These are phyloP conservation scores for Lactarius deliciosus DNA, from an alignment of 768 basidiomycete genomes.

Conservation along the genomic window DNA sequence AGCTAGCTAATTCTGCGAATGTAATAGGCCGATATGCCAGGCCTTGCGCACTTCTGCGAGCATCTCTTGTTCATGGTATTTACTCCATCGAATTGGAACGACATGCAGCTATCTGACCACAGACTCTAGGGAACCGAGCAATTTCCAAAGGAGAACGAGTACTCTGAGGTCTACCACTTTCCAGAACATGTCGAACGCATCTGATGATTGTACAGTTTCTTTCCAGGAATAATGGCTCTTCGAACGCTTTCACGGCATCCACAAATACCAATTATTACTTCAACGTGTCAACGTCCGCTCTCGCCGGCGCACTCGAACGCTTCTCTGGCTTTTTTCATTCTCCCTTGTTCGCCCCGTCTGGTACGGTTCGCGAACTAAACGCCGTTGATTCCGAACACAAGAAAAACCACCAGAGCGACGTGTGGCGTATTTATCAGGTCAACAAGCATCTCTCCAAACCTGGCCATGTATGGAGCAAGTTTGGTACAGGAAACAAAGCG, in stretches of 20 bases:
- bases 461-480: conserved; percentile 87
- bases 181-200: neutral
- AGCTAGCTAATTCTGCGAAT: neutral
- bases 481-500: conserved; percentile 82
- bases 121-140: conserved; percentile 66
- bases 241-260: conserved; percentile 92
- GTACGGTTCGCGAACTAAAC: conserved; percentile 86
- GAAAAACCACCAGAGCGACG: conserved; percentile 88
- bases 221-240: conserved; percentile 77
- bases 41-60: conserved; percentile 93
- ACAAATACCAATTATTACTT: conserved; percentile 91
- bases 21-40: conserved; percentile 78
- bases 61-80: conserved; percentile 94
- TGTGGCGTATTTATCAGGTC: conserved; percentile 94
- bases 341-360: conserved; percentile 85
- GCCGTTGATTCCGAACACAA: conserved; percentile 98
- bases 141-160: conserved; percentile 93
- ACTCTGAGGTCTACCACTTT: conserved; percentile 62
- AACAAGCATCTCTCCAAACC: conserved; percentile 81
- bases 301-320: conserved; percentile 70
- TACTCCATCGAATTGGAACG: conserved; percentile 11
- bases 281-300: conserved; percentile 60
- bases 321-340: conserved; percentile 88
- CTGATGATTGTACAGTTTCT: conserved; percentile 51
- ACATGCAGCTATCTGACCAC: neutral